Conservation (phyloP, 257 asterid species). For the Verbascum thapsus region DNA sequence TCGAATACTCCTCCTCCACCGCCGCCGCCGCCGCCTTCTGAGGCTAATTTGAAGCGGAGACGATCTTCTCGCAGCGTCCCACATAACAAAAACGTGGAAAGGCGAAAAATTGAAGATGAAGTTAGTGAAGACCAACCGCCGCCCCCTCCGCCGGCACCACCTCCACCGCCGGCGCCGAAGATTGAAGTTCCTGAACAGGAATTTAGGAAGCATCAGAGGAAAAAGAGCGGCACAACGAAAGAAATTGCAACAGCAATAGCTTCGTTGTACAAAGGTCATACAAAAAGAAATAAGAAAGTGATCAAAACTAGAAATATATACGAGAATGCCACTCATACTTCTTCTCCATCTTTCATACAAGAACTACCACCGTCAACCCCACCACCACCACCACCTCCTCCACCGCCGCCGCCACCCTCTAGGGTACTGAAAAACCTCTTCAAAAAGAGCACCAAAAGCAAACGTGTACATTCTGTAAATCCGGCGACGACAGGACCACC, state of each 20-base stretch:
- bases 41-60: constrained; percentile 33
- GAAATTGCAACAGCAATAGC: constrained; percentile 58
- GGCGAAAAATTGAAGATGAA: constrained; percentile 20
- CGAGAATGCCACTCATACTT: constrained; percentile 35
- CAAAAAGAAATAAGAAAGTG: constrained; percentile 44
- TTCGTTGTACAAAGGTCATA: constrained; percentile 45
- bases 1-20: constrained; percentile 32
- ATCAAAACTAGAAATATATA: constrained; percentile 35
- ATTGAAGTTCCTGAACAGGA: constrained; percentile 21
- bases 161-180: constrained; percentile 13
- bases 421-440: constrained; percentile 49
- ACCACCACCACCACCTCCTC: constrained; percentile 52
- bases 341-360: constrained; percentile 28
- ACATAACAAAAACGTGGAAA: constrained; percentile 29
- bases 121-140: constrained; percentile 18
- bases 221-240: constrained; percentile 51
- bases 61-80: constrained; percentile 44
- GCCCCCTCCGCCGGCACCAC: constrained; percentile 12
- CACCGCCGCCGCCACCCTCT: constrained; percentile 50
- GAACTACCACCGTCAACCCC: constrained; percentile 29
- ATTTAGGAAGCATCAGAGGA: constrained; percentile 31
- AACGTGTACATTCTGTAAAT: constrained; percentile 49
- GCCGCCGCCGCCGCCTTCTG: constrained; percentile 23
- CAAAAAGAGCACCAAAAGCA: constrained; percentile 47
- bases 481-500: constrained; percentile 27